Conservation (phyloP, 176 grass and related monocot species). For the Lolium perenne region DNA sequence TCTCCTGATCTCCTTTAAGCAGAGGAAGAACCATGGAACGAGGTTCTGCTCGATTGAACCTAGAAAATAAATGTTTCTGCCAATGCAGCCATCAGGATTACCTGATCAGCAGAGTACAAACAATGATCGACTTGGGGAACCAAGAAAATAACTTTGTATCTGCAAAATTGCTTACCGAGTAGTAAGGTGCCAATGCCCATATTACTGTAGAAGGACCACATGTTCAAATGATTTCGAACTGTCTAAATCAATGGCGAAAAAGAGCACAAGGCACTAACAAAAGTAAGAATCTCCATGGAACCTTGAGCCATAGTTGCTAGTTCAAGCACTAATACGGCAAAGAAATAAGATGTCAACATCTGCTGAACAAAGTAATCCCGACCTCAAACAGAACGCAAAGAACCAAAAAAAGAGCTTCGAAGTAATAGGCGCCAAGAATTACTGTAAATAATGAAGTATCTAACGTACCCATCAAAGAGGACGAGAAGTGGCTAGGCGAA, state of each 20-base stretch:
- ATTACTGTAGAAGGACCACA: background rate
- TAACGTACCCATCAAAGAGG: conserved; percentile 43
- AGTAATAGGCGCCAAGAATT: background rate
- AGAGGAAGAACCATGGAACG: conserved; percentile 19
- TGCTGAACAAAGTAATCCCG: background rate
- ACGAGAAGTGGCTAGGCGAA: background rate
- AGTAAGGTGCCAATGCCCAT: background rate
- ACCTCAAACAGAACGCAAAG: background rate
- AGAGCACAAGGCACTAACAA: background rate
- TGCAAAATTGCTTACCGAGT: conserved; percentile 11
- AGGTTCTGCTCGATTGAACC: background rate
- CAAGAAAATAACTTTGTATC: no score
- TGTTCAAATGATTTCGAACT: conserved; percentile 27
- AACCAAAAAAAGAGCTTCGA: background rate
- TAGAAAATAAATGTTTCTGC: no score
- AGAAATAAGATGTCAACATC: background rate
- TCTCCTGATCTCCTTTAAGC: background rate
- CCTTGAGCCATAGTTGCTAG: background rate
- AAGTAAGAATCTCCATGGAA: background rate
- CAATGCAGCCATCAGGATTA: no score
- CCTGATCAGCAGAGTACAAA: no score
- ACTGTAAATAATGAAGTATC: background rate
- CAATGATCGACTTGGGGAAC: no score
- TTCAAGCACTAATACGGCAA: background rate
- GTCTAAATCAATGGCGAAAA: background rate